phyloP scores from a whole-genome alignment of 2,329 filamentous ascomycete genomes.

The Phaeosphaeria sp. region DNA sequence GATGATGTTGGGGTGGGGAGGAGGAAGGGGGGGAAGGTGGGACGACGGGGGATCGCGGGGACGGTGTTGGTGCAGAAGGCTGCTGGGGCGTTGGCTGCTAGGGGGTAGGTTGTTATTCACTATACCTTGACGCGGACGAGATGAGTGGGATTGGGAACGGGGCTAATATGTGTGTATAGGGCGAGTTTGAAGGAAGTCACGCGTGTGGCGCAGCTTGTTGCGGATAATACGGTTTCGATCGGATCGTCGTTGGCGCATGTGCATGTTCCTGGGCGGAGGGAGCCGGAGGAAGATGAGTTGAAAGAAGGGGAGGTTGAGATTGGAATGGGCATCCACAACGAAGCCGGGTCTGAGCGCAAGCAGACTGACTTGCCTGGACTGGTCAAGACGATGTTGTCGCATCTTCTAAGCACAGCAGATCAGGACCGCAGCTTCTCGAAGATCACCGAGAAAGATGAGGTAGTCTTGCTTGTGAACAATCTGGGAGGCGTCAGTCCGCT shows the following conservation, averaged over 20 bases:
- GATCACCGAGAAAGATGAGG: conserved; percentile 66
- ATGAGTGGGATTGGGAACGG: background rate
- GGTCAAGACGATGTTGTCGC: conserved; percentile 67
- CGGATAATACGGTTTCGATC: conserved; percentile 81
- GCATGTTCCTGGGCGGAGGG: conserved; percentile 83
- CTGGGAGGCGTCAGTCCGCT: conserved; percentile 75
- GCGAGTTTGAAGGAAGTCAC: conserved; percentile 72
- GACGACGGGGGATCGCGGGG: conserved; percentile 86
- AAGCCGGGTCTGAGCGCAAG: conserved; percentile 57
- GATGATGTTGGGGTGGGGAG: conserved; percentile 92
- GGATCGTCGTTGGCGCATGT: conserved; percentile 88
- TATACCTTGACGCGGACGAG: background rate
- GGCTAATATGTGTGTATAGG: conserved; percentile 33
- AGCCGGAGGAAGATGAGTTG: conserved; percentile 65
- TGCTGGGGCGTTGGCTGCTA: conserved; percentile 79
- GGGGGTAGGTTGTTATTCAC: conserved; percentile 56
- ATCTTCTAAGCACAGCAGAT: conserved; percentile 69
- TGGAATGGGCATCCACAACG: conserved; percentile 80
- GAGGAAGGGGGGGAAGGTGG: conserved; percentile 85
- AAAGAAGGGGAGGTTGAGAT: conserved; percentile 68
- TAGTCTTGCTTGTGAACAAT: conserved; percentile 77
- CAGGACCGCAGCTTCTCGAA: conserved; percentile 74
- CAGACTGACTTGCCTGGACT: conserved; percentile 51
- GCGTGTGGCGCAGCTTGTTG: conserved; percentile 72
- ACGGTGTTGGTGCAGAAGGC: conserved; percentile 94